phyloP scores from a whole-genome alignment of 2,329 filamentous ascomycete genomes.

The Aspergillus brunneoviolaceus region DNA sequence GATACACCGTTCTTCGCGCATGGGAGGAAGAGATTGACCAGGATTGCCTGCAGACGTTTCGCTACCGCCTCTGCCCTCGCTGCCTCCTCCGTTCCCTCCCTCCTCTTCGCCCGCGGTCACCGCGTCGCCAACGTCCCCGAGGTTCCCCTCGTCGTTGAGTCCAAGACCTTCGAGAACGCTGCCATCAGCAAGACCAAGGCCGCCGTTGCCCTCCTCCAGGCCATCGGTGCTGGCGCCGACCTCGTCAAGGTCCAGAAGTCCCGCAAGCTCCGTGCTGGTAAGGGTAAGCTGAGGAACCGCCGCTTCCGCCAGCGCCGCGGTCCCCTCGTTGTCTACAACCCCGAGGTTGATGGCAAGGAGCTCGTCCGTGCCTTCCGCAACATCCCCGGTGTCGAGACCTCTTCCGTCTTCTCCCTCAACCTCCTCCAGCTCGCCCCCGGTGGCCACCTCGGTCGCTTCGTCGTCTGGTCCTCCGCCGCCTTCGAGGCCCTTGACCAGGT shows the following conservation, averaged over 20 bases:
- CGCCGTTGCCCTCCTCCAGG: constrained; percentile 83
- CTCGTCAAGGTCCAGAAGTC: constrained; percentile 94
- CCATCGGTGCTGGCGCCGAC: constrained; percentile 85
- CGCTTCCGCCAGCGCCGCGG: constrained; percentile 97
- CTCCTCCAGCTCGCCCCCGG: constrained; percentile 98
- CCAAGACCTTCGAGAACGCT: constrained; percentile 76
- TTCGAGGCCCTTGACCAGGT: constrained; percentile 96
- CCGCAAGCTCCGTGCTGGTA: constrained; percentile 95
- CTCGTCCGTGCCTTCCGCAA: constrained; percentile 96
- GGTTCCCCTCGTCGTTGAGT: constrained; percentile 95
- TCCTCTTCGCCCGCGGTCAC: constrained; percentile 96
- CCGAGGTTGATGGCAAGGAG: constrained; percentile 91
- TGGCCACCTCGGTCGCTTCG: constrained; percentile 97
- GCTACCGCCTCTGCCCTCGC: constrained; percentile 96
- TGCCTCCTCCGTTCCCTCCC: constrained; percentile 90
- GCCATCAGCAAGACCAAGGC: constrained; percentile 84
- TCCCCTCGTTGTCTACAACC: constrained; percentile 96
- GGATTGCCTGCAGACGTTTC: constrained; percentile 67
- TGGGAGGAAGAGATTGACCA: constrained; percentile 8
- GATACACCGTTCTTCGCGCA: background rate
- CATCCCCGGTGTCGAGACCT: constrained; percentile 97
- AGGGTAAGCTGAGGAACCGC: constrained; percentile 97
- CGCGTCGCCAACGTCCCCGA: constrained; percentile 87
- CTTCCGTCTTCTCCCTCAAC: constrained; percentile 89
- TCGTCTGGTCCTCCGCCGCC: constrained; percentile 96